A percentile compares a stretch with the other conserved stretches of the same genome.
phyloP scores from a whole-genome alignment of 2,329 filamentous ascomycete genomes.

The Hortaea werneckii region DNA sequence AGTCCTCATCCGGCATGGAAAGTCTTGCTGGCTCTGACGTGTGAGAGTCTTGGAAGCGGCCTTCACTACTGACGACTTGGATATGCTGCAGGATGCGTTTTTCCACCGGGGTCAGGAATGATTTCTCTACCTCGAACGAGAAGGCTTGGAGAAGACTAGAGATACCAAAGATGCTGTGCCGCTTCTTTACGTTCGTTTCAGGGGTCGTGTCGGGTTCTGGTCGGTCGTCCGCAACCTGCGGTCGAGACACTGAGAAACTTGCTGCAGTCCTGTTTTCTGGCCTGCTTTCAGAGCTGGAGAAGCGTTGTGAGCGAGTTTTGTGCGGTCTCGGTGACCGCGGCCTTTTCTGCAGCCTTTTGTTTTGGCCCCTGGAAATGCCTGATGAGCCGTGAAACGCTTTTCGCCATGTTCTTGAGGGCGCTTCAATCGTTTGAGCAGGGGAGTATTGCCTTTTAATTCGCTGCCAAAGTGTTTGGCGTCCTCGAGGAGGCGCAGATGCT shows the following conservation, averaged over 20 bases:
- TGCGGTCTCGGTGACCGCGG: background rate
- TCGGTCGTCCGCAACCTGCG: background rate
- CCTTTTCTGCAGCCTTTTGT: too few species aligned
- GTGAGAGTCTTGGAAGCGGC: background rate
- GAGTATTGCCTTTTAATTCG: too few species aligned
- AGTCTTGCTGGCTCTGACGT: background rate
- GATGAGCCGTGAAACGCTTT: too few species aligned
- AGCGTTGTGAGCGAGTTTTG: background rate
- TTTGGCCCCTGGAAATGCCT: too few species aligned
- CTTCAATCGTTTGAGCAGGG: too few species aligned
- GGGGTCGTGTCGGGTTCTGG: background rate
- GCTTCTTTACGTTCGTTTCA: background rate
- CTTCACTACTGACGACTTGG: conserved; percentile 1
- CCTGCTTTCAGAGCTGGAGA: background rate
- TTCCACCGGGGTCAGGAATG: conserved; percentile 5
- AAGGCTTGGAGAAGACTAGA: conserved; percentile 2
- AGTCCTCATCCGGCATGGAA: conserved; percentile 2
- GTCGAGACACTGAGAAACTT: background rate
- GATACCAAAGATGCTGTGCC: conserved; percentile 4
- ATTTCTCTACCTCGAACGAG: conserved; percentile 1
- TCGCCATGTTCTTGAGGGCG: too few species aligned
- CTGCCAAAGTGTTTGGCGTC: too few species aligned
- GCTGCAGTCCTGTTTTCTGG: background rate
- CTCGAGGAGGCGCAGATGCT: too few species aligned
- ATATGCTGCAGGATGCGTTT: conserved; percentile 1